Evolutionary conservation across 163 green algal genomes (phyloP), one percentile per base, ranked within the genome.

Genomic region (Scenedesmus sp.): DNA sequence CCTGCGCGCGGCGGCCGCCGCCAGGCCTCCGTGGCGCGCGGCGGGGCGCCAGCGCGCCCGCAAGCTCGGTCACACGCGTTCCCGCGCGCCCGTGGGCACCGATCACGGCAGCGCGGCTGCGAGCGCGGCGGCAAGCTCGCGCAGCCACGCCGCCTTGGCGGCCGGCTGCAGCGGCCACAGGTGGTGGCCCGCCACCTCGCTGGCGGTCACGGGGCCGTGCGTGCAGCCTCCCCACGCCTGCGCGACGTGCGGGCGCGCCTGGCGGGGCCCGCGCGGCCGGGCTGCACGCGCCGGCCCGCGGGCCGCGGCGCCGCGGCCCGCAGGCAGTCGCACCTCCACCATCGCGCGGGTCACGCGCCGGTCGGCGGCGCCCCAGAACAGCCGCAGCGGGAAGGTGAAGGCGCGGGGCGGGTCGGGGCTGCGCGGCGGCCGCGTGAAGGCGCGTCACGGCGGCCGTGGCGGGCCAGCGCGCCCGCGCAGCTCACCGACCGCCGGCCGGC

Each of bases 331-430:
- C 42, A 78, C 70, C 70, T 78, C 18, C n/a, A 80, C 60, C 72
- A 80, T 71, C 4, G 14, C 26, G 11, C 44, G 10, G 3, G 9
- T 44, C 17, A 80, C 60, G 1, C 58, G 48, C 22, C 72, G 26
- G 60, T 80, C 72, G 10, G 29, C 11, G 3, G n/a, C 33, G 44
- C 72, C 75, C 64, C 64, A 77, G 33, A 82, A 82, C 22, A 70
- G 44, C 28, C 48, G 45, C 36, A 82, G 22, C 1, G 64, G 75
- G 31, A 60, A 65, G 36, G n/a, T 54, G 64, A 71, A 75, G 11
- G 17, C 34, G n/a, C 36, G 11, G 13, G 31, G 66, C 39, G 10
- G 15, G 31, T 5, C 17, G 56, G 20, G 3, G 3, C 22, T 28
- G 34, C 31, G 50, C 39, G 4, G 31, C 22, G 7, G 1, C 17